Conservation (phyloP, 1,284 basidiomycete species). For the Papiliotrema fonsecae region DNA sequence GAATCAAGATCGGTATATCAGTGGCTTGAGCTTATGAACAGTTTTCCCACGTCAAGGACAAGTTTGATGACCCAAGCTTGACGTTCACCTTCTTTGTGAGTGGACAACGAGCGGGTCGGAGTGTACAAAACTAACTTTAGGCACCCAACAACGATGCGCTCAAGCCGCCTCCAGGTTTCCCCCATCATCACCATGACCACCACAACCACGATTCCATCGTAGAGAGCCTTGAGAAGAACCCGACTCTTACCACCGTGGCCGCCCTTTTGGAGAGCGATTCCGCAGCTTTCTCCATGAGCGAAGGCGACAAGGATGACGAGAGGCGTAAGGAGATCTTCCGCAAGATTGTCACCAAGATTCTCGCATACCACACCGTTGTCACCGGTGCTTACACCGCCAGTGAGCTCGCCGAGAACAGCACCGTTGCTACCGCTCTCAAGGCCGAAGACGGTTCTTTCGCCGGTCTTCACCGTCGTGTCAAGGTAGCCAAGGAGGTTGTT, state of each 20-base stretch:
- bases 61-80: slow-evolving; percentile 42
- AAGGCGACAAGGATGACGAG: slow-evolving; percentile 30
- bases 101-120: background rate
- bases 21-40: slow-evolving; percentile 8
- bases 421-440: slow-evolving; percentile 57
- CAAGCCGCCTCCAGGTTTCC: slow-evolving; percentile 30
- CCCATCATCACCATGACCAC: slow-evolving; percentile 26
- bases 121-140: slow-evolving; percentile 6
- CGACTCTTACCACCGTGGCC: slow-evolving; percentile 29
- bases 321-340: slow-evolving; percentile 52
- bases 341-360: slow-evolving; percentile 56
- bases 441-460: slow-evolving; percentile 55
- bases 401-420: slow-evolving; percentile 57
- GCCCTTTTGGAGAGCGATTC: slow-evolving; percentile 24
- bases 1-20: background rate
- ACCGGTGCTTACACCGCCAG: slow-evolving; percentile 49
- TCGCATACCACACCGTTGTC: slow-evolving; percentile 60
- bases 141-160: slow-evolving; percentile 46
- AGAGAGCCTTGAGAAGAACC: slow-evolving; percentile 24
- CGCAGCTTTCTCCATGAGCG: slow-evolving; percentile 15
- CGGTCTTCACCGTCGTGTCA: slow-evolving; percentile 56
- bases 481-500: slow-evolving; percentile 51
- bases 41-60: slow-evolving; percentile 33
- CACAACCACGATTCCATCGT: slow-evolving; percentile 22
- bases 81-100: slow-evolving; percentile 49